These are phyloP conservation scores for Fusarium paranaense DNA, from an alignment of 2,329 filamentous ascomycete genomes.

Conservation along the genomic window DNA sequence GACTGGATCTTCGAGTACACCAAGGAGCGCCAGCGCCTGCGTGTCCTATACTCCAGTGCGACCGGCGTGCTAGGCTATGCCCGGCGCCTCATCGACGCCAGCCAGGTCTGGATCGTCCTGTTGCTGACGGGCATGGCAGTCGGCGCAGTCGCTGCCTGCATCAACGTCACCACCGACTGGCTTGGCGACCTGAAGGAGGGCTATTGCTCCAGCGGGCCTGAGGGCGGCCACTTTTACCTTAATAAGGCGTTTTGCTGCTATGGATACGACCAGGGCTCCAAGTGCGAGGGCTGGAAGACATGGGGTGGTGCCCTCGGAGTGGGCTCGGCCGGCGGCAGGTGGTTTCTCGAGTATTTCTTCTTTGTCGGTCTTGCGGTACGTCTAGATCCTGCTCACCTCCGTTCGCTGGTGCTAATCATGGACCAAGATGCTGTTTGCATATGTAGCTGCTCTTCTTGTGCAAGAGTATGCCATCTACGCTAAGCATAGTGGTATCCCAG, in stretches of 20 bases:
- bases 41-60: constrained; percentile 77
- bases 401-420: constrained; percentile 29
- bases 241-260: constrained; percentile 94
- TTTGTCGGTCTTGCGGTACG: constrained; percentile 86
- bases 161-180: constrained; percentile 94
- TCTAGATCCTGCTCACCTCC: not conserved
- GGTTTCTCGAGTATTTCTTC: constrained; percentile 87
- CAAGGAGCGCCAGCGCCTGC: constrained; percentile 89
- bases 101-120: constrained; percentile 92
- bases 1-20: constrained; percentile 99
- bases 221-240: constrained; percentile 90
- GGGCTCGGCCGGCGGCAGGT: constrained; percentile 74
- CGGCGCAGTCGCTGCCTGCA: constrained; percentile 85
- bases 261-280: constrained; percentile 84
- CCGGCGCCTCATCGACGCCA: constrained; percentile 81
- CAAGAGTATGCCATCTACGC: constrained; percentile 88
- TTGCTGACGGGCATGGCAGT: constrained; percentile 87
- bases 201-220: constrained; percentile 79
- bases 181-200: constrained; percentile 91
- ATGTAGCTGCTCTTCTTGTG: constrained; percentile 82
- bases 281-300: constrained; percentile 87
- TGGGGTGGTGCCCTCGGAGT: constrained; percentile 84
- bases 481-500: constrained; percentile 94
- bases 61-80: constrained; percentile 79
- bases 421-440: constrained; percentile 78